phyloP scores from a whole-genome alignment of 495 filamentous ascomycete genomes.

The Pyrenula aspistea region DNA sequence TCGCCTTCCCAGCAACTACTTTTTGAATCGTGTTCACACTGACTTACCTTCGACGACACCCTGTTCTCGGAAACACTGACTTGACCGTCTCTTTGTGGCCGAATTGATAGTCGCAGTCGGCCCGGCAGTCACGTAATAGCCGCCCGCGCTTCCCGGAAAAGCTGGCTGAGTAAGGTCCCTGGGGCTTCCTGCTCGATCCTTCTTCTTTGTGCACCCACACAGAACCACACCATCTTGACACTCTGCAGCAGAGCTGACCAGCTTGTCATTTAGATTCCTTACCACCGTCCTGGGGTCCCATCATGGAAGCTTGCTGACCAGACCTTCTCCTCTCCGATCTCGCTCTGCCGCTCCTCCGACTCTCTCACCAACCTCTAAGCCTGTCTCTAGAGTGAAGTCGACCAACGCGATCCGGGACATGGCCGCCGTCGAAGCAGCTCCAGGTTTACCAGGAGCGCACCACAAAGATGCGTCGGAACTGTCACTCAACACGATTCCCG shows the following conservation, averaged over 20 bases:
- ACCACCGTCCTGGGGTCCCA: not conserved
- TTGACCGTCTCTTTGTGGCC: too few relatives aligned
- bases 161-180: not conserved
- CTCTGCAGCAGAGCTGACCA: too few relatives aligned
- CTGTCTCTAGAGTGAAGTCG: conserved; percentile 30
- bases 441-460: conserved; percentile 13
- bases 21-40: too few relatives aligned
- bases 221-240: too few relatives aligned
- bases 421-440: conserved; percentile 12
- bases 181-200: not conserved
- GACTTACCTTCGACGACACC: too few relatives aligned
- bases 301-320: not conserved
- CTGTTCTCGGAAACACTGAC: too few relatives aligned
- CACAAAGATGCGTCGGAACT: conserved; percentile 21
- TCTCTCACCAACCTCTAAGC: conserved; percentile 21
- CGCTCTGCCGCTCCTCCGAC: not conserved
- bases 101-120: too few relatives aligned
- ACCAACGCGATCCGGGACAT: conserved; percentile 26
- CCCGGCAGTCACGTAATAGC: not conserved
- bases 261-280: not conserved
- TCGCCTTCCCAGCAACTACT: too few relatives aligned
- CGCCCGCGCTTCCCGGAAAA: not conserved
- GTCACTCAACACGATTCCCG: conserved; percentile 38
- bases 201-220: too few relatives aligned
- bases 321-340: not conserved